Evolutionary conservation across 2,329 filamentous ascomycete species (phyloP).

Genomic region (Chalara sp.): DNA sequence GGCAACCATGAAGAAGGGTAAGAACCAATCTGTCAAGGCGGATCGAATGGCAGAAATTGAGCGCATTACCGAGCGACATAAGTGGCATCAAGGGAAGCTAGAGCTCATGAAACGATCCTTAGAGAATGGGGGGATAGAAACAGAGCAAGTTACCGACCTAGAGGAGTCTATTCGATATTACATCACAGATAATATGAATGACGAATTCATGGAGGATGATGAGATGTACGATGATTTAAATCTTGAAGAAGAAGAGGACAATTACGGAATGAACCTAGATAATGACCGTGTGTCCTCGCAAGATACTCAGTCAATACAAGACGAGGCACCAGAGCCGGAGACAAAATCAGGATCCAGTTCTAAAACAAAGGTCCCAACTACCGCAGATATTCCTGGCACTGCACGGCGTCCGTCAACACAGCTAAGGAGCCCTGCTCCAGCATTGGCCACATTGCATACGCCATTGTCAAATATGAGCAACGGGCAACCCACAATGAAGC

Average conservation of each 20-base stretch:
- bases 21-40: slow-evolving; percentile 75
- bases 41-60: slow-evolving; percentile 87
- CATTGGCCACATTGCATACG: slow-evolving; percentile 81
- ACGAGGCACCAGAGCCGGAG: slow-evolving; percentile 64
- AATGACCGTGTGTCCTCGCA: slow-evolving; percentile 90
- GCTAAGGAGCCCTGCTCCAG: slow-evolving; percentile 89
- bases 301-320: slow-evolving; percentile 86
- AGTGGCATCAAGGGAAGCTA: slow-evolving; percentile 91
- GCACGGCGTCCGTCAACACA: slow-evolving; percentile 76
- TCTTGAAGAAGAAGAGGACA: slow-evolving; percentile 84
- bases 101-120: slow-evolving; percentile 84
- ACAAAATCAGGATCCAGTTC: slow-evolving; percentile 38
- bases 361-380: slow-evolving; percentile 45
- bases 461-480: slow-evolving; percentile 57
- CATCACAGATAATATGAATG: slow-evolving; percentile 79
- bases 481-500: slow-evolving; percentile 71
- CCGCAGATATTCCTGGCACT: slow-evolving; percentile 49
- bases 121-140: slow-evolving; percentile 87
- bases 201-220: slow-evolving; percentile 91
- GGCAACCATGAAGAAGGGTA: slow-evolving; percentile 89
- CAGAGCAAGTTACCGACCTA: slow-evolving; percentile 78
- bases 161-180: slow-evolving; percentile 95
- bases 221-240: slow-evolving; percentile 92
- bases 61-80: slow-evolving; percentile 79
- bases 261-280: slow-evolving; percentile 73